Conservation (phyloP, 129 eudicot genomes). For the Centella asiatica region DNA sequence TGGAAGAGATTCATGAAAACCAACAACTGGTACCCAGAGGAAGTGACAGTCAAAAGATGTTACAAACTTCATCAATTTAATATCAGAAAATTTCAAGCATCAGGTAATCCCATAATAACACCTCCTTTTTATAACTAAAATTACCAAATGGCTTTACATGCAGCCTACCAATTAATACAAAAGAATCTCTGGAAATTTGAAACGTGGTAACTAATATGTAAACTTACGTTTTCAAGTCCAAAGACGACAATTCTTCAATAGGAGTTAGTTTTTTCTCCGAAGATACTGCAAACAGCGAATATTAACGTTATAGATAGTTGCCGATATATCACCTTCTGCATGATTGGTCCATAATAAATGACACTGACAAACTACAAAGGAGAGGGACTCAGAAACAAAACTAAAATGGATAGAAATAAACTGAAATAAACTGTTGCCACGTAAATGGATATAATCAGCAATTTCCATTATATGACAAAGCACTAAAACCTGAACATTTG, state of each 20-base stretch:
- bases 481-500: neutral
- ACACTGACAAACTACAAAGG: neutral
- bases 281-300: conserved; percentile 47
- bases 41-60: neutral
- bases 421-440: no score
- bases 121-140: neutral
- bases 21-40: neutral
- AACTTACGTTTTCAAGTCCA: conserved; percentile 89
- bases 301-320: neutral
- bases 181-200: neutral
- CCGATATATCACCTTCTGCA: neutral
- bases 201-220: neutral
- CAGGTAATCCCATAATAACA: neutral
- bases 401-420: neutral
- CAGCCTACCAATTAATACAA: neutral
- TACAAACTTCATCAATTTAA: neutral
- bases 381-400: neutral
- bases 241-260: conserved; percentile 47
- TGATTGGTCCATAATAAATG: neutral
- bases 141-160: neutral
- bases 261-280: conserved; percentile 55
- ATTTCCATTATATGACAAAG: neutral
- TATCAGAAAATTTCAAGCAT: neutral
- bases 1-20: no score
- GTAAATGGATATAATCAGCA: neutral